Percentiles rank a stretch among this genome's conserved stretches.
Evolutionary conservation across 2,329 filamentous ascomycete genomes (phyloP).

Genomic region (Aaosphaeria pasadenensis): DNA sequence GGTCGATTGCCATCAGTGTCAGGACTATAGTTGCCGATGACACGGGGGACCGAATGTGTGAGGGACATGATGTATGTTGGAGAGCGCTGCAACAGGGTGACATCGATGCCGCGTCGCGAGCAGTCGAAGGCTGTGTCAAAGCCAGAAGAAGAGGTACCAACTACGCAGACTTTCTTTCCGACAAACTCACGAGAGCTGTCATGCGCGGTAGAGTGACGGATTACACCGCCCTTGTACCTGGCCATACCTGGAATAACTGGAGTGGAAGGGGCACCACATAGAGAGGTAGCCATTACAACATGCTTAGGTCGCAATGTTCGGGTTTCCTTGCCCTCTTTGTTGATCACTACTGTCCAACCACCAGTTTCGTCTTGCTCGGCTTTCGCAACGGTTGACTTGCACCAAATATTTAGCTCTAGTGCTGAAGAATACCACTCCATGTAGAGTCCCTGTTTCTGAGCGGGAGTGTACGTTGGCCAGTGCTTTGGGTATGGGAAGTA

Average conservation of each 20-base stretch:
- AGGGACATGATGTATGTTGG: constrained; percentile 59
- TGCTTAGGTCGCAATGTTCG: background rate
- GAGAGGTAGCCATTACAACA: background rate
- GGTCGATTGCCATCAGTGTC: background rate
- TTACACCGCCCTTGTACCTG: constrained; percentile 52
- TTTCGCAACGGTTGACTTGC: background rate
- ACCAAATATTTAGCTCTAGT: background rate
- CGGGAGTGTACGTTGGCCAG: constrained; percentile 33
- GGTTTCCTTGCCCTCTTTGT: background rate
- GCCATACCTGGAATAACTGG: constrained; percentile 47
- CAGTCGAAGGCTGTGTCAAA: constrained; percentile 68
- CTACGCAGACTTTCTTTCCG: constrained; percentile 60
- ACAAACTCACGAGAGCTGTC: constrained; percentile 45
- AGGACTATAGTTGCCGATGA: background rate
- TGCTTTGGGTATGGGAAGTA: constrained; percentile 30
- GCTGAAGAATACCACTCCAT: constrained; percentile 27
- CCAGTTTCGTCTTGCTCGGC: background rate
- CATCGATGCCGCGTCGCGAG: constrained; percentile 61
- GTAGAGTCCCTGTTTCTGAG: constrained; percentile 25
- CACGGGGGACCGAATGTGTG: constrained; percentile 11
- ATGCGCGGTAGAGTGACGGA: constrained; percentile 49
- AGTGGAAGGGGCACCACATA: constrained; percentile 3
- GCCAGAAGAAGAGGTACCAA: constrained; percentile 66
- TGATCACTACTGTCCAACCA: background rate
- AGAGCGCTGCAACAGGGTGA: constrained; percentile 67